A percentile compares a stretch with the other conserved stretches of the same genome.
Conservation (phyloP, 345 rosid genomes). For the Aquilaria malaccensis region DNA sequence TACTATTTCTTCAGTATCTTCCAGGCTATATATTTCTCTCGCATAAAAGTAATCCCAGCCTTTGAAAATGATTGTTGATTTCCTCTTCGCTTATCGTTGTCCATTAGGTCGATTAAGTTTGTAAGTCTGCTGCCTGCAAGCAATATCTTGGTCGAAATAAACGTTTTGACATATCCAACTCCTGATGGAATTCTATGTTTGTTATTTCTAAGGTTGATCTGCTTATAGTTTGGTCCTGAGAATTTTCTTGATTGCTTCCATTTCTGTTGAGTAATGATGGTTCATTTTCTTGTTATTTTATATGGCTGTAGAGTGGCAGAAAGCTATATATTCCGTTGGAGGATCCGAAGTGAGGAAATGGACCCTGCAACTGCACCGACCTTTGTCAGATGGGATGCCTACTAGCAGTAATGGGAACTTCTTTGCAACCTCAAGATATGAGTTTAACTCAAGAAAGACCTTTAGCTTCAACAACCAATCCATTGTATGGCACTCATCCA, state of each 20-base stretch:
- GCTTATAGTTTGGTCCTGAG: slow-evolving; percentile 5
- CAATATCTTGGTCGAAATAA: too few relatives aligned
- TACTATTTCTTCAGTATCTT: slow-evolving; percentile 17
- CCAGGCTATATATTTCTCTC: background rate
- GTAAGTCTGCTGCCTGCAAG: too few relatives aligned
- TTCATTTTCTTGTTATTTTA: slow-evolving; percentile 10
- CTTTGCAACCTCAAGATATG: slow-evolving; percentile 89
- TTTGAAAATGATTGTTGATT: too few relatives aligned
- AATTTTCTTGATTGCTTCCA: background rate
- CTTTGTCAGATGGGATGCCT: slow-evolving; percentile 77
- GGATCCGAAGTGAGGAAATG: slow-evolving; percentile 92
- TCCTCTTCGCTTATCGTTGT: too few relatives aligned
- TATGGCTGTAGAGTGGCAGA: slow-evolving; percentile 82
- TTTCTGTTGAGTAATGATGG: slow-evolving; percentile 3
- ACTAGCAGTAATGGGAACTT: slow-evolving; percentile 63
- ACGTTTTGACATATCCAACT: too few relatives aligned
- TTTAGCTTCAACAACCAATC: slow-evolving; percentile 76
- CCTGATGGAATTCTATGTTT: background rate
- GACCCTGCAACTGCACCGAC: slow-evolving; percentile 87
- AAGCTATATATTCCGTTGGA: slow-evolving; percentile 86
- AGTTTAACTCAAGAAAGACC: slow-evolving; percentile 87
- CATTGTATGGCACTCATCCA: slow-evolving; percentile 72
- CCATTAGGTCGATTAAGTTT: too few relatives aligned
- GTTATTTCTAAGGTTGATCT: background rate
- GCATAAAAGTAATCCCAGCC: background rate